Conservation (phyloP, 1,139 yeast species). For the Nakaseomyces kungkrabaensis region DNA sequence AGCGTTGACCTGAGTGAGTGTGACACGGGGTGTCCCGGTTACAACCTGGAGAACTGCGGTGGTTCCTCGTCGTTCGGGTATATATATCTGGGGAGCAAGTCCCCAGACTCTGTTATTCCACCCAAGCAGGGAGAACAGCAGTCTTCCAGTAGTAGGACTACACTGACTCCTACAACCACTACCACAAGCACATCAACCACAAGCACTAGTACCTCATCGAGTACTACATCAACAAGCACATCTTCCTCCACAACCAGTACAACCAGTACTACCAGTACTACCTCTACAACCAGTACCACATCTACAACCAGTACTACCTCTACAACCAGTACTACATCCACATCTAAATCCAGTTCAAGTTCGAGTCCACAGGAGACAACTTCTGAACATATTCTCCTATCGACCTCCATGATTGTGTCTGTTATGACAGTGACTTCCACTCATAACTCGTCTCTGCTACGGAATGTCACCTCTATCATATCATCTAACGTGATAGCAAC, state of each 20-base stretch:
- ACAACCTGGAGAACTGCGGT: constrained; percentile 16
- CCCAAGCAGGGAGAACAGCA: background rate
- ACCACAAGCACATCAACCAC: background rate
- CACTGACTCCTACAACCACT: background rate
- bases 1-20: constrained; percentile 12
- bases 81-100: constrained; percentile 10
- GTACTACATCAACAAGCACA: constrained; percentile 3
- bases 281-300: constrained; percentile 1
- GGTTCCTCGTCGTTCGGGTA: constrained; percentile 14
- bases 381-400: constrained; percentile 7
- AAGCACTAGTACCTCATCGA: background rate
- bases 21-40: constrained; percentile 17
- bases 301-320: constrained; percentile 2
- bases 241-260: background rate
- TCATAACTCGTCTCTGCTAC: constrained; percentile 4
- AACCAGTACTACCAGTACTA: background rate
- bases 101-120: constrained; percentile 4
- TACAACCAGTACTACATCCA: constrained; percentile 4
- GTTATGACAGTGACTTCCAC: constrained; percentile 25
- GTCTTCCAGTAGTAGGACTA: background rate
- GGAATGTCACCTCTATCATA: constrained; percentile 9
- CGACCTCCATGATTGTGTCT: constrained; percentile 24
- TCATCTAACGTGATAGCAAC: constrained; percentile 24
- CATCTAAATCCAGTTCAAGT: background rate
- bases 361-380: constrained; percentile 7